Evolutionary conservation across 2,329 filamentous ascomycete species (phyloP).

Genomic region (Fusarium sp.): DNA sequence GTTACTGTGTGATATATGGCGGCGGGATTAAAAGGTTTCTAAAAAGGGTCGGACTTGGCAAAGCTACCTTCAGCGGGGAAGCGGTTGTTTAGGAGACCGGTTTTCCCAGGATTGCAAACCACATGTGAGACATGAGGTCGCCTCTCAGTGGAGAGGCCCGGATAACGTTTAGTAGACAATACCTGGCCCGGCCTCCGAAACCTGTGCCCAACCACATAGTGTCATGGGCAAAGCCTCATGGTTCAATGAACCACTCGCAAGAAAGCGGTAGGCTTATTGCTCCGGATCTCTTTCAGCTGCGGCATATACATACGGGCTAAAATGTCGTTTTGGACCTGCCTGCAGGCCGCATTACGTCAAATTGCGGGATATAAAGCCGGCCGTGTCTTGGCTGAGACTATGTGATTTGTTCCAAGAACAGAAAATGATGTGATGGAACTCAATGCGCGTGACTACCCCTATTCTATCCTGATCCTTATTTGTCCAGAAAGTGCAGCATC

Average conservation of each 20-base stretch:
- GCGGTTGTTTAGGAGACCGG: too few relatives aligned
- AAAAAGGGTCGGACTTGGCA: not conserved
- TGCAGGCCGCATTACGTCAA: too few relatives aligned
- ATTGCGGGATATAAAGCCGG: too few relatives aligned
- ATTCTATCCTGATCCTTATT: too few relatives aligned
- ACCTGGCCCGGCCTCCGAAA: not conserved
- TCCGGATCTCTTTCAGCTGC: not conserved
- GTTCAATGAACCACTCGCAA: not conserved
- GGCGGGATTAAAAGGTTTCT: not conserved
- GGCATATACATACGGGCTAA: not conserved
- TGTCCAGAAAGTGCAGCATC: too few relatives aligned
- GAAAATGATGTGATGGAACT: not conserved
- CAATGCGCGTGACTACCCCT: too few relatives aligned
- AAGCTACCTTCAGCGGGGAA: not conserved
- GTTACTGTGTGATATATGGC: not conserved
- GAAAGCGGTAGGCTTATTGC: accelerated
- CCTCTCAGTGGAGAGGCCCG: not conserved
- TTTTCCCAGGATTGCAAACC: not conserved
- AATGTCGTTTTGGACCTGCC: too few relatives aligned
- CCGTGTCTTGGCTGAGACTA: not conserved
- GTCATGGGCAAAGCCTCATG: not conserved
- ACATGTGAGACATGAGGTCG: not conserved
- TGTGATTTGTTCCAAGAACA: not conserved
- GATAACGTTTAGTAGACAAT: not conserved
- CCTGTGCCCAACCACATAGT: not conserved